Evolutionary conservation across 306 rosid genomes (phyloP).

Genomic region (Cicer judaicum): DNA sequence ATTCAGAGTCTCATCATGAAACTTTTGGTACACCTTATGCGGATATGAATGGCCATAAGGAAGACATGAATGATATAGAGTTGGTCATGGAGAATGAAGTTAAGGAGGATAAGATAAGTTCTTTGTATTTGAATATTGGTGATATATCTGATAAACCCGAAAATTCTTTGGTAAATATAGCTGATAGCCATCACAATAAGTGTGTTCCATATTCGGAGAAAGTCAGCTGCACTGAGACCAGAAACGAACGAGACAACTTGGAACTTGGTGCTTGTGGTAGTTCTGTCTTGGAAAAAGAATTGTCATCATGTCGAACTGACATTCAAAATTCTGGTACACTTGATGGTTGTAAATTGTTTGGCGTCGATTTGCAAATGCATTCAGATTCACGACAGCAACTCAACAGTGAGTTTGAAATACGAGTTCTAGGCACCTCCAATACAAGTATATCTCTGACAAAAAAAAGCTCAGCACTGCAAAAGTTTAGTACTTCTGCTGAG

Average conservation of each 20-base stretch:
- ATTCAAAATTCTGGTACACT: conserved; percentile 38
- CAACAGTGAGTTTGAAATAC: conserved; percentile 24
- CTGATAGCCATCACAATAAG: conserved; percentile 46
- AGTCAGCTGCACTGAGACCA: conserved; percentile 26
- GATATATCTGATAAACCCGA: conserved; percentile 49
- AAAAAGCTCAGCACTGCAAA: conserved; percentile 27
- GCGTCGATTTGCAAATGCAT: conserved; percentile 49
- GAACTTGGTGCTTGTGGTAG: conserved; percentile 41
- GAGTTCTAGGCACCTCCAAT: conserved; percentile 31
- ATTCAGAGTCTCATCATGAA: conserved; percentile 57
- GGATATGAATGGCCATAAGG: conserved; percentile 47
- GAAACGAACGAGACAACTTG: conserved; percentile 47
- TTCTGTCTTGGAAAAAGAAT: conserved; percentile 39
- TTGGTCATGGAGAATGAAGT: conserved; percentile 45
- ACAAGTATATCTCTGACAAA: conserved; percentile 31
- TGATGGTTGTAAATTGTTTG: conserved; percentile 57
- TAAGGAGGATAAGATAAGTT: conserved; percentile 46
- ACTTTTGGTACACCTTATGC: conserved; percentile 45
- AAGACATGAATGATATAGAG: conserved; percentile 26
- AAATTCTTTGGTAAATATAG: conserved; percentile 38
- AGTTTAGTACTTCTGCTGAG: conserved; percentile 51
- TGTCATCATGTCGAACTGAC: conserved; percentile 42
- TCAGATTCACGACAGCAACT: conserved; percentile 43
- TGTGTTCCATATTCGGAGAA: conserved; percentile 45
- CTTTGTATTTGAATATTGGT: conserved; percentile 63